Base-by-base conservation (phyloP, 169 alveolate genomes). In the Plasmodium coatneyi region DNA sequence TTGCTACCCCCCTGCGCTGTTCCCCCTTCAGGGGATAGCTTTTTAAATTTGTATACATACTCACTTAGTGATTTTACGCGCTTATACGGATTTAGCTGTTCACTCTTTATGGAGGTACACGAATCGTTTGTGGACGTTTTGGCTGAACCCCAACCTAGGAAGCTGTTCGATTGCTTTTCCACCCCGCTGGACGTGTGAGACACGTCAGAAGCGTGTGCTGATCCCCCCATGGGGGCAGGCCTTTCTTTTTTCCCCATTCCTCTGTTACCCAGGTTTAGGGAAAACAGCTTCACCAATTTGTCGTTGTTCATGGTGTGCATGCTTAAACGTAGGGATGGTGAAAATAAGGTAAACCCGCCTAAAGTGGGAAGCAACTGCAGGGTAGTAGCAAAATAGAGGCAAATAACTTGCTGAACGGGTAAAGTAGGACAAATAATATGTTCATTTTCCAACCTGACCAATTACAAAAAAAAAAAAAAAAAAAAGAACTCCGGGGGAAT, bases 1-100 rank as follows among this genome's bases (percentile, higher is more conserved):
- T 72, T 84, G 80, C 32, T 60, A 22, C 79, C 60, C 25, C 22
- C 74, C 1, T 10, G 30, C 3, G 39, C 2, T 30, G 79, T n/a
- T n/a, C 25, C 36, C 39, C 28, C 78, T 84, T 41, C 60, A 46
- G 28, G 19, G 9, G 34, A 9, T 41, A 72, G 30, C 60, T 46
- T 84, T 71, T 84, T 84, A 84, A 72, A 84, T 30, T 28, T 84
- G 30, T 72, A 74, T 12, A 76, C 66, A n/a, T 84, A 49, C 22
- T 84, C 92, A 84, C 60, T 84, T 54, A 84, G 66, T 6, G 92
- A 84, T 4, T 32, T 49, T 14, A 74, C 84, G 16, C 84, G 52
- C 39, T 84, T 84, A 74, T 52, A 84, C 19, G 84, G 78, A 74
- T 74, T 66, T 49, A 84, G 41, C 28, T 72, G 46, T 19, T 84